Evolutionary conservation across 1,139 yeast genomes (phyloP).

Genomic region (Kurtzmaniella quercitrusa): DNA sequence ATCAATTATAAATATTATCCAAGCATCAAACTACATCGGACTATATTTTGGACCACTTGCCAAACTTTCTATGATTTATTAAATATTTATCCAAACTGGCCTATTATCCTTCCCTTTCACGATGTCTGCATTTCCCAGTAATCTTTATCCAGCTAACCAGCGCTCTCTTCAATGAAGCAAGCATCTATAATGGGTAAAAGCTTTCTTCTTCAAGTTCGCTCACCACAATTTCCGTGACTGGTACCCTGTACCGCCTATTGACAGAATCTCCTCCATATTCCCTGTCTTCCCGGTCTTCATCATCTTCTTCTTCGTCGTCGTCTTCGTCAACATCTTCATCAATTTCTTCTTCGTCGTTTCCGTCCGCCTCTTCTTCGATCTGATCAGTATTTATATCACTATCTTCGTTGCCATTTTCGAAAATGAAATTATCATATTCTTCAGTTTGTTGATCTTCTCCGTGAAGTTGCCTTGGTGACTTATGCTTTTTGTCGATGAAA

Average conservation of each 20-base stretch:
- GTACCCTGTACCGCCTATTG: slow-evolving; percentile 36
- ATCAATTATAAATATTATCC: too few species aligned
- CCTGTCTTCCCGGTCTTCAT: slow-evolving; percentile 21
- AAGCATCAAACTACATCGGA: too few species aligned
- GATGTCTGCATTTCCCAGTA: too few species aligned
- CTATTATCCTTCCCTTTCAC: too few species aligned
- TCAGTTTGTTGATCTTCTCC: neutral
- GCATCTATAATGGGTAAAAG: slow-evolving; percentile 17
- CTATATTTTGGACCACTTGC: too few species aligned
- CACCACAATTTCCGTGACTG: slow-evolving; percentile 50
- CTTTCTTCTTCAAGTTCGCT: slow-evolving; percentile 32
- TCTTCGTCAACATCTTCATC: slow-evolving; percentile 11
- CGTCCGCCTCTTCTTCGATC: slow-evolving; percentile 12
- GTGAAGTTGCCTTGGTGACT: neutral
- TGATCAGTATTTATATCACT: slow-evolving; percentile 10
- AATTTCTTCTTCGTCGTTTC: slow-evolving; percentile 7
- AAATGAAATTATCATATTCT: slow-evolving; percentile 5
- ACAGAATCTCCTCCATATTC: slow-evolving; percentile 24
- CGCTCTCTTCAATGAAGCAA: neutral
- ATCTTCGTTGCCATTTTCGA: slow-evolving; percentile 7
- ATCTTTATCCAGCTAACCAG: too few species aligned
- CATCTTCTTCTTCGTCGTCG: slow-evolving; percentile 15
- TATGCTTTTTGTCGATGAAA: neutral
- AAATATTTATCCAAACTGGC: too few species aligned
- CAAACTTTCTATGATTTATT: too few species aligned